These are phyloP conservation scores for Dactylis glomerata DNA, from an alignment of 176 grass and related monocot genomes.

Conservation along the genomic window DNA sequence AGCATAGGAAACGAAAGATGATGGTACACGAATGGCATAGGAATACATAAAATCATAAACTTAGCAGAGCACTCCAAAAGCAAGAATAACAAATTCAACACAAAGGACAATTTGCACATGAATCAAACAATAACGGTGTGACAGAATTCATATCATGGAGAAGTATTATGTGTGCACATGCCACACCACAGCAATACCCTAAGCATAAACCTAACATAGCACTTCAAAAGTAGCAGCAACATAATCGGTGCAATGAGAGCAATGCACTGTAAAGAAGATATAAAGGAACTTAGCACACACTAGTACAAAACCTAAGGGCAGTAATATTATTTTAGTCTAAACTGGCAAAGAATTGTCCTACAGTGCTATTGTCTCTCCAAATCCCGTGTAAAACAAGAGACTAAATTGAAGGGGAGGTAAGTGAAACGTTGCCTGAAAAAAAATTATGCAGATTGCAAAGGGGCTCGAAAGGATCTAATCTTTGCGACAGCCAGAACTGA, in stretches of 20 bases:
- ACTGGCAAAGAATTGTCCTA: not conserved
- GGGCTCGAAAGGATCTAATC: not conserved
- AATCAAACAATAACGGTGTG: not conserved
- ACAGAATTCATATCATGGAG: not conserved
- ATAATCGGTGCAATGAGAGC: not conserved
- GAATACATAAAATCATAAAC: slow-evolving; percentile 1
- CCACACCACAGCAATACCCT: not conserved
- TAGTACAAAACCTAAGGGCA: not conserved
- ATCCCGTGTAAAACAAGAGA: not conserved
- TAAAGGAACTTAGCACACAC: not conserved
- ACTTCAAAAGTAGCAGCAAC: not conserved
- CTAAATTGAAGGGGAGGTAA: not conserved
- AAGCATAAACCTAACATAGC: not conserved
- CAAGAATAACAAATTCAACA: not conserved
- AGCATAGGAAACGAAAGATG: not conserved
- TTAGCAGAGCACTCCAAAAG: not conserved
- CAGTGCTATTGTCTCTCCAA: not conserved
- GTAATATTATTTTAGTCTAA: not conserved
- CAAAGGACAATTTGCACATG: not conserved
- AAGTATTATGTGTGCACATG: not conserved
- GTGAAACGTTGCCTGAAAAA: not conserved
- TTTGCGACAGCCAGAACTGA: not conserved
- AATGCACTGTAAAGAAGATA: not conserved
- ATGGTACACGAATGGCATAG: too few relatives aligned
- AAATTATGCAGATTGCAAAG: not conserved